Evolutionary conservation across 257 asterid genomes (phyloP).

Genomic region (Salvia miltiorrhiza): DNA sequence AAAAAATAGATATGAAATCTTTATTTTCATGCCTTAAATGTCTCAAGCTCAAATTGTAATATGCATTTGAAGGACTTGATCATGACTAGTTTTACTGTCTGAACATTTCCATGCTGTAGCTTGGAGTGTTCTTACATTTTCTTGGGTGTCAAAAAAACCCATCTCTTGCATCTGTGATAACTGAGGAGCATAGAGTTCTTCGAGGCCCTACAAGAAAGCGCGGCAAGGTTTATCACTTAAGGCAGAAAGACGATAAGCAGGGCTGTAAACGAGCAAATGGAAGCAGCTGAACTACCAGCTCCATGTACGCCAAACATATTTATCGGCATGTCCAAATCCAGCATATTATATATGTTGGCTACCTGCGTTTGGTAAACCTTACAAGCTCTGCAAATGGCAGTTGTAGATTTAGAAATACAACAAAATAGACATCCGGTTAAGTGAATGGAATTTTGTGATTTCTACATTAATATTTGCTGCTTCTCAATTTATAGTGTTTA

Average conservation of each 20-base stretch:
- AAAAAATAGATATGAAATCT: not conserved
- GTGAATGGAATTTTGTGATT: not conserved
- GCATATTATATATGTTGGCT: constrained; percentile 20
- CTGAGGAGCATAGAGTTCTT: constrained; percentile 58
- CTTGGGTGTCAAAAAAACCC: constrained; percentile 60
- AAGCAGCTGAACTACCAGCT: constrained; percentile 38
- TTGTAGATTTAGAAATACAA: not conserved
- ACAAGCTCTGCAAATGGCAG: not conserved
- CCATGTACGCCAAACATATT: constrained; percentile 59
- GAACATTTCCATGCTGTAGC: constrained; percentile 34
- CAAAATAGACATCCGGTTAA: not conserved
- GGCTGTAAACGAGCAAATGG: not conserved
- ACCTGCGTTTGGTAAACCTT: constrained; percentile 27
- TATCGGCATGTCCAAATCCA: constrained; percentile 44
- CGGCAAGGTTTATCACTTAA: too few relatives aligned
- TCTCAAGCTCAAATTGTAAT: constrained; percentile 9
- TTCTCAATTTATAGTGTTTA: constrained; percentile 13
- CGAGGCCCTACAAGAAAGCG: constrained; percentile 36
- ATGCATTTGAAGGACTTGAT: constrained; percentile 12
- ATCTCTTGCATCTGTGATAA: constrained; percentile 59
- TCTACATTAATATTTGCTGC: not conserved
- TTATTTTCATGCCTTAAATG: constrained; percentile 15
- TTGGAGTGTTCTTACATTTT: constrained; percentile 50
- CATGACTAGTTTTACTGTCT: constrained; percentile 23
- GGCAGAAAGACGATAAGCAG: too few relatives aligned